phyloP scores from a whole-genome alignment of 805 yeast genomes.

The Naumovozyma baii region DNA sequence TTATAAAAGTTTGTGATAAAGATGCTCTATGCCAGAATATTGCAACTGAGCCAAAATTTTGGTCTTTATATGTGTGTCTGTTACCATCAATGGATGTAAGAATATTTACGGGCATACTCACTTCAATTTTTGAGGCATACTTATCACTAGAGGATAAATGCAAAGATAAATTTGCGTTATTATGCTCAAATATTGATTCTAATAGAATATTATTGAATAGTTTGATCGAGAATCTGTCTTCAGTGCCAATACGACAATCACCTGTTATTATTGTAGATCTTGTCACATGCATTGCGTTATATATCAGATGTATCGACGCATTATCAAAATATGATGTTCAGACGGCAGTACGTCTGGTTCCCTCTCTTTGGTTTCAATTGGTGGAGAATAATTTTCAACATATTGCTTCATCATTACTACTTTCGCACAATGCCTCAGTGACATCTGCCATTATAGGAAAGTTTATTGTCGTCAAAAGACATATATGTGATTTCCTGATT shows the following conservation, averaged over 20 bases:
- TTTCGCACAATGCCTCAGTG: constrained; percentile 3
- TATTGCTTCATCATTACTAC: constrained; percentile 10
- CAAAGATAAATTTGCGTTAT: neutral
- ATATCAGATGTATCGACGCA: constrained; percentile 4
- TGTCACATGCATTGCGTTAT: constrained; percentile 3
- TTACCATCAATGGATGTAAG: neutral
- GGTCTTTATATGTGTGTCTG: neutral
- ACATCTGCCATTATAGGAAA: constrained; percentile 7
- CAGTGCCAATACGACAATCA: neutral
- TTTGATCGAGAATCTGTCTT: constrained; percentile 3
- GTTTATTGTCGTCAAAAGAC: constrained; percentile 8
- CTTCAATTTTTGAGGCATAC: neutral
- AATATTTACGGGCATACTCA: neutral
- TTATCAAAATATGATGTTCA: constrained; percentile 6
- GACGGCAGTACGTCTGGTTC: constrained; percentile 8
- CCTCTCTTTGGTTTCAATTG: constrained; percentile 6
- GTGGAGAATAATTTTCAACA: constrained; percentile 9
- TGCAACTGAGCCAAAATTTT: neutral
- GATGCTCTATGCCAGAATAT: neutral
- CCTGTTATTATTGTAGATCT: neutral
- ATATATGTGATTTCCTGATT: constrained; percentile 6
- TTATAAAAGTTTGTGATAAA: neutral
- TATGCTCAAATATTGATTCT: constrained; percentile 1
- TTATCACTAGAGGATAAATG: neutral
- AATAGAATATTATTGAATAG: constrained; percentile 5